Evolutionary conservation across 805 yeast genomes (phyloP).

Genomic region (Danielozyma ontarioensis): DNA sequence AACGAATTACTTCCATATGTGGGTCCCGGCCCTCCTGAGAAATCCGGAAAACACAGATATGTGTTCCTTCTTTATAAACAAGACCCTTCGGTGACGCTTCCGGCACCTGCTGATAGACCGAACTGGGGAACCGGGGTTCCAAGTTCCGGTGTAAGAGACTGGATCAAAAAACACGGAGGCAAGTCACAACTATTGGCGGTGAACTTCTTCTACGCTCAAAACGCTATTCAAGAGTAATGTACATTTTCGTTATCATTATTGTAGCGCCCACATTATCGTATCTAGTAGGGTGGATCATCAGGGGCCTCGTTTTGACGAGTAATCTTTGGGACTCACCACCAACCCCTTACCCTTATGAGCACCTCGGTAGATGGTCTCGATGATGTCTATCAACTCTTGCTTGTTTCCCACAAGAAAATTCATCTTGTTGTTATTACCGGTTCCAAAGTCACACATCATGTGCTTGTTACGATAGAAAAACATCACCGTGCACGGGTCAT

Average conservation of each 20-base stretch:
- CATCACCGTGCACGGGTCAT: constrained; percentile 90
- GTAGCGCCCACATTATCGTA: too few relatives aligned
- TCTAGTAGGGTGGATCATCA: too few relatives aligned
- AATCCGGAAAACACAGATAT: constrained; percentile 84
- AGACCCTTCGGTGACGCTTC: constrained; percentile 38
- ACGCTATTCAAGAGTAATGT: too few relatives aligned
- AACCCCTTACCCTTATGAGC: constrained; percentile 91
- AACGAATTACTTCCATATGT: constrained; percentile 49
- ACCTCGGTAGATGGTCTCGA: constrained; percentile 86
- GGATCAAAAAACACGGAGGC: constrained; percentile 57
- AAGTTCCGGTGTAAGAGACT: constrained; percentile 70
- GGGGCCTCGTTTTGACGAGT: constrained; percentile 14
- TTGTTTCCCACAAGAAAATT: constrained; percentile 70
- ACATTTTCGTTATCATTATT: too few relatives aligned
- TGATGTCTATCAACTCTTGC: constrained; percentile 86
- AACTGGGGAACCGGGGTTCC: constrained; percentile 87
- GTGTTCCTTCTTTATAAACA: constrained; percentile 73
- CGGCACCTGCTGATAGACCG: constrained; percentile 52
- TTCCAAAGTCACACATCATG: constrained; percentile 98
- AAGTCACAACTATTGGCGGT: constrained; percentile 60
- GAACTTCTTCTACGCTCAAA: constrained; percentile 83
- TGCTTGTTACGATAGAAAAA: constrained; percentile 89
- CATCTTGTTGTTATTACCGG: constrained; percentile 94
- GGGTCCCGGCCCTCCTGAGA: constrained; percentile 90
- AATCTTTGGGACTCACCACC: constrained; percentile 77